phyloP scores from a whole-genome alignment of 169 alveolate genomes.

The Plasmodium vinckei region DNA sequence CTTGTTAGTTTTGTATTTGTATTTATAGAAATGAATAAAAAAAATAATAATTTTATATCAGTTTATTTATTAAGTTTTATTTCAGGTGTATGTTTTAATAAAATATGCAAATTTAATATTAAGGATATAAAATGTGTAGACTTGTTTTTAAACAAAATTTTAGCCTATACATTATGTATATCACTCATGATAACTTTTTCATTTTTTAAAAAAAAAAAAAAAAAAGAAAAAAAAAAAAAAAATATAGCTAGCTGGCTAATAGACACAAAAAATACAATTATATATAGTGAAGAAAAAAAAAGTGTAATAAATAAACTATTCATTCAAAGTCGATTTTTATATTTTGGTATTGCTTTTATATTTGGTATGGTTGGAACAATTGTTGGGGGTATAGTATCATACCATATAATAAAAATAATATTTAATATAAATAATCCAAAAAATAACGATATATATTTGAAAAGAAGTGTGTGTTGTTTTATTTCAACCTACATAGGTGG shows the following conservation, averaged over 20 bases:
- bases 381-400: constrained; percentile 33
- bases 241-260: background rate
- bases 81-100: constrained; percentile 38
- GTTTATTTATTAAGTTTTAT: constrained; percentile 31
- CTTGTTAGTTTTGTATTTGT: constrained; percentile 20
- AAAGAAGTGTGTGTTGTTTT: constrained; percentile 22
- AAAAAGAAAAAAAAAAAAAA: too few relatives aligned
- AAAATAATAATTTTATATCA: background rate
- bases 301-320: constrained; percentile 14
- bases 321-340: constrained; percentile 14
- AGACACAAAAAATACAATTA: constrained; percentile 4
- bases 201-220: constrained; percentile 10
- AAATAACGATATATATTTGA: background rate
- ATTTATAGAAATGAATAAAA: constrained; percentile 23
- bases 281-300: constrained; percentile 12
- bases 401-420: constrained; percentile 16
- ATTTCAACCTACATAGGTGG: constrained; percentile 60
- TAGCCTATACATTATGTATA: constrained; percentile 49
- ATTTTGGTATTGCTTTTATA: constrained; percentile 43
- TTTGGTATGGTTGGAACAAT: constrained; percentile 33
- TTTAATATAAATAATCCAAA: constrained; percentile 1
- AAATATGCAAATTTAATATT: constrained; percentile 27
- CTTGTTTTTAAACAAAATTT: constrained; percentile 14
- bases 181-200: constrained; percentile 46
- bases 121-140: constrained; percentile 21